phyloP scores from a whole-genome alignment of 129 eudicot genomes.

The Flaveria ramosissima region DNA sequence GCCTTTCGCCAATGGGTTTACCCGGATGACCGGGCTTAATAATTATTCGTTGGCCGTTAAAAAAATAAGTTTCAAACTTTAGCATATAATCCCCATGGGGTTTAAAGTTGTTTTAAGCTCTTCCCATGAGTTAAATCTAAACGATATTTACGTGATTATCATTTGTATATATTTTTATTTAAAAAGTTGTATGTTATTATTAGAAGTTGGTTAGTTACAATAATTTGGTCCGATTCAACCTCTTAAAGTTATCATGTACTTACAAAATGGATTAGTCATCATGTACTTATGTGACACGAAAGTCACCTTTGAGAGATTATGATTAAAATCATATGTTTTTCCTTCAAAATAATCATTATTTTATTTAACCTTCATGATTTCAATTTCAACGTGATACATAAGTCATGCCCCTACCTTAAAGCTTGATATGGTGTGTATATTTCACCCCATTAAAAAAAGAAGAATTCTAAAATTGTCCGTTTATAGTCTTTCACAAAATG shows the following conservation, averaged over 20 bases:
- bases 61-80: too few relatives aligned
- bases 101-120: background rate
- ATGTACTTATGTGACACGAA: slow-evolving; percentile 20
- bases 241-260: background rate
- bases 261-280: slow-evolving; percentile 19
- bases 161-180: too few relatives aligned
- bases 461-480: too few relatives aligned
- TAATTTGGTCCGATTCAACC: background rate
- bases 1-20: too few relatives aligned
- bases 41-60: too few relatives aligned
- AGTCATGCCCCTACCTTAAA: background rate
- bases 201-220: background rate
- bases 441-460: too few relatives aligned
- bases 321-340: slow-evolving; percentile 1
- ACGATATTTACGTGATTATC: background rate
- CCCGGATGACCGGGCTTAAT: too few relatives aligned
- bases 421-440: background rate
- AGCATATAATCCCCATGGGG: background rate
- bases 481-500: too few relatives aligned
- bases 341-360: background rate
- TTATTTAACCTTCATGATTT: slow-evolving; percentile 1
- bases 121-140: background rate
- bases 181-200: too few relatives aligned
- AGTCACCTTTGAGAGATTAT: background rate
- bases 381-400: background rate